Evolutionary conservation across 805 yeast genomes (phyloP).

Genomic region (Komagataella ulmi): DNA sequence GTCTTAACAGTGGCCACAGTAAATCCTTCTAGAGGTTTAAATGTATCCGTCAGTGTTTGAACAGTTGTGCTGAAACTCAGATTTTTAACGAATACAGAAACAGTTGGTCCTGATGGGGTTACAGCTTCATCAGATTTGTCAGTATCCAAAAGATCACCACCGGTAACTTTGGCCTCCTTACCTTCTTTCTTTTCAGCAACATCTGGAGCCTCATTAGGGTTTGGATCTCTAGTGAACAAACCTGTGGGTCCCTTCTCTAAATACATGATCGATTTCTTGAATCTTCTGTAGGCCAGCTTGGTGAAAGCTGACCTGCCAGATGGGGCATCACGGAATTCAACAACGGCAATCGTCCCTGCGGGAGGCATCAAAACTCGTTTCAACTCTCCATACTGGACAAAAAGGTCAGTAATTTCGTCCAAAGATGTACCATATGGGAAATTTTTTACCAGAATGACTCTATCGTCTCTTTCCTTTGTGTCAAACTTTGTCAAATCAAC

Average conservation of each 20-base stretch:
- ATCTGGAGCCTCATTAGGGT: constrained; percentile 19
- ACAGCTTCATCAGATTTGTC: constrained; percentile 13
- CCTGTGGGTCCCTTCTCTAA: constrained; percentile 90
- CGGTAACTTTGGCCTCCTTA: constrained; percentile 30
- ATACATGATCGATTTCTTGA: constrained; percentile 78
- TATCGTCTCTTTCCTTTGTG: constrained; percentile 63
- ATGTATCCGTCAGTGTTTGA: constrained; percentile 39
- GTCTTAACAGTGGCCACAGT: constrained; percentile 71
- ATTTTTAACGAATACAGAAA: constrained; percentile 84
- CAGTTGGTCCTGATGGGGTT: constrained; percentile 54
- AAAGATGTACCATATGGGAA: constrained; percentile 79
- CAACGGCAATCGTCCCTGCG: constrained; percentile 89
- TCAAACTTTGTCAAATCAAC: constrained; percentile 70
- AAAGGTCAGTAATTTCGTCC: constrained; percentile 73
- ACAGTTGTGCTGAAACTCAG: constrained; percentile 73
- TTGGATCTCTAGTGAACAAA: constrained; percentile 53
- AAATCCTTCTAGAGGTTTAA: constrained; percentile 68
- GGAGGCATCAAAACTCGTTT: constrained; percentile 87
- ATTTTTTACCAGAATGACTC: constrained; percentile 72
- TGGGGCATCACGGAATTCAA: constrained; percentile 74
- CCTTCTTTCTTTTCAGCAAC: constrained; percentile 20
- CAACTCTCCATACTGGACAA: constrained; percentile 67
- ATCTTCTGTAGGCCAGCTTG: constrained; percentile 75
- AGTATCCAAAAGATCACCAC: constrained; percentile 28
- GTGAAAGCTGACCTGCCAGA: constrained; percentile 84